Percentiles rank a stretch among this genome's conserved stretches.
phyloP scores from a whole-genome alignment of 345 rosid species.

The Hevea brasiliensis region DNA sequence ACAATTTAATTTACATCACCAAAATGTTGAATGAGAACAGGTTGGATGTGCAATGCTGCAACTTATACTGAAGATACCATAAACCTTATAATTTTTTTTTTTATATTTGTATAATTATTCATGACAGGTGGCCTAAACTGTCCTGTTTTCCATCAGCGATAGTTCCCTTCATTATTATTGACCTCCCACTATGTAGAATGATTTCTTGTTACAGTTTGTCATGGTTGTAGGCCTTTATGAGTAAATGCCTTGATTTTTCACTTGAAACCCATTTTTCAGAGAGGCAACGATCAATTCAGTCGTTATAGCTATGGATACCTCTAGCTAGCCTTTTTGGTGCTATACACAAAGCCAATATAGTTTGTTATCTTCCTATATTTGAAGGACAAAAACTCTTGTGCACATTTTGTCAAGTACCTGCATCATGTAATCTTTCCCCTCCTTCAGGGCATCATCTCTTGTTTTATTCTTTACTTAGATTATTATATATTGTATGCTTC shows the following conservation, averaged over 20 bases:
- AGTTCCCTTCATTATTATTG: not conserved
- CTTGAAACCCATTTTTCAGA: not conserved
- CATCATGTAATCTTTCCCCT: not conserved
- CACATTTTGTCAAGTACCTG: not conserved
- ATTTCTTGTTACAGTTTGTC: not conserved
- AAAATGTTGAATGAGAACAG: not conserved
- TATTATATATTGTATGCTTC: not conserved
- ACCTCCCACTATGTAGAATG: not conserved
- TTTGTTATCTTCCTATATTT: not conserved
- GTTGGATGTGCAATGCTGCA: not conserved
- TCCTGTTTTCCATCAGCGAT: not conserved
- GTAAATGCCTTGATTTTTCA: not conserved
- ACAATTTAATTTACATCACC: not conserved
- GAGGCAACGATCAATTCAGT: not conserved
- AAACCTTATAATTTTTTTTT: not conserved
- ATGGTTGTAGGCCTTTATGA: not conserved
- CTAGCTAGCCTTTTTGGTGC: not conserved
- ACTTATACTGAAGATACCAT: not conserved
- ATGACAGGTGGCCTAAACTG: not conserved
- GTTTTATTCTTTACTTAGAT: not conserved
- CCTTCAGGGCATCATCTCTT: not conserved
- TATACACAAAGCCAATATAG: not conserved
- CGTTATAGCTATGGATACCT: not conserved
- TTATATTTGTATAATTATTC: not conserved
- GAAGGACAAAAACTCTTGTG: not conserved